Evolutionary conservation across 2,329 filamentous ascomycete species (phyloP).

Genomic region (Colletotrichum aenigma): DNA sequence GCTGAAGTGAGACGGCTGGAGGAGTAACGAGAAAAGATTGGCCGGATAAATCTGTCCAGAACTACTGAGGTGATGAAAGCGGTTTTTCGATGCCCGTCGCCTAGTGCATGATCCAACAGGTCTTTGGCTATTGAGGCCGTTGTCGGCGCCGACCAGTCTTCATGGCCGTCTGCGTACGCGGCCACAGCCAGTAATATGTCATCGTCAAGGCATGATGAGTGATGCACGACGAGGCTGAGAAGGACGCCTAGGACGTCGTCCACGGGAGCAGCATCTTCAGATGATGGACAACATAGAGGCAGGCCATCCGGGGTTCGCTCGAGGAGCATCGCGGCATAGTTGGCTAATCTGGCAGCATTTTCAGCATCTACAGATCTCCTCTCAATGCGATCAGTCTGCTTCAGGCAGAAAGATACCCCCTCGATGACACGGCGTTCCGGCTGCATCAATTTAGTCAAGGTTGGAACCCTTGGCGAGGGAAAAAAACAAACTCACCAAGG

Average conservation of each 20-base stretch:
- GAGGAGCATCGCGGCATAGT: neutral
- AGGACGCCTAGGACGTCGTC: neutral
- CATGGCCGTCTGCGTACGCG: conserved; percentile 32
- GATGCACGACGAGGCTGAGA: neutral
- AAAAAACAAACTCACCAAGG: neutral
- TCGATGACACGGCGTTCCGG: neutral
- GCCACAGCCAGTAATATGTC: conserved; percentile 33
- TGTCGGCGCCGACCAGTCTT: conserved; percentile 42
- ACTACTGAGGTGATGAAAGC: conserved; percentile 58
- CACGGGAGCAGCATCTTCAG: neutral
- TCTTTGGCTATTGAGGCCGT: conserved; percentile 31
- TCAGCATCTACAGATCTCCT: neutral
- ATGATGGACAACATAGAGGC: neutral
- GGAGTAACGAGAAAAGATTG: conserved; percentile 66
- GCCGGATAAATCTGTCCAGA: conserved; percentile 67
- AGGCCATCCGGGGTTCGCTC: neutral
- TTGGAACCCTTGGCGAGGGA: neutral
- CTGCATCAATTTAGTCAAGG: neutral
- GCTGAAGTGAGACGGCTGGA: conserved; percentile 58
- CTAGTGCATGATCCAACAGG: conserved; percentile 35
- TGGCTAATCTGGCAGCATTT: neutral
- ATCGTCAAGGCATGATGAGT: neutral
- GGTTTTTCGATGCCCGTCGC: conserved; percentile 2
- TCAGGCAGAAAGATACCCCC: neutral
- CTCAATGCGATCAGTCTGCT: neutral